A percentile compares a stretch with the other conserved stretches of the same genome.
Evolutionary conservation across 495 filamentous ascomycete species (phyloP).

Genomic region (Penicillium herquei): DNA sequence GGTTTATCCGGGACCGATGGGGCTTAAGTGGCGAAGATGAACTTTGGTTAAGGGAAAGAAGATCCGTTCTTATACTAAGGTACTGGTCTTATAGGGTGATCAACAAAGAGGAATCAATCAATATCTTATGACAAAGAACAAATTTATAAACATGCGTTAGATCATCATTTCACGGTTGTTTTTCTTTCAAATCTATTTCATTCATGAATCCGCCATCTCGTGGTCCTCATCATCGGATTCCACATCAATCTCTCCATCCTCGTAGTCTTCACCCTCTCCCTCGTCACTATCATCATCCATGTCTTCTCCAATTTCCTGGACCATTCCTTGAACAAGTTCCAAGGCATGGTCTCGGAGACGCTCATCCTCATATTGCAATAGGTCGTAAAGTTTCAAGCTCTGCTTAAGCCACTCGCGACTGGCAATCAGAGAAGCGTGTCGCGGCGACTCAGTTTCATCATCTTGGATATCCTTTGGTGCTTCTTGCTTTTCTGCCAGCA

Average conservation of each 20-base stretch:
- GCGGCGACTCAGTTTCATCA: constrained; percentile 31
- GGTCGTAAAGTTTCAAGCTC: constrained; percentile 46
- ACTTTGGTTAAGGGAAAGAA: constrained; percentile 5
- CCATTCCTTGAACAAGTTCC: constrained; percentile 58
- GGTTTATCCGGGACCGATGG: constrained; percentile 37
- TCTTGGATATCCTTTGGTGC: constrained; percentile 39
- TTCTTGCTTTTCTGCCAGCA: constrained; percentile 67
- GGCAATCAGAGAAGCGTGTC: constrained; percentile 40
- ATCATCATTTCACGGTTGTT: constrained; percentile 10
- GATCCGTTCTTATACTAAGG: constrained; percentile 19
- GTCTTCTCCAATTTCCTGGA: constrained; percentile 55
- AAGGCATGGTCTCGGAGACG: constrained; percentile 50
- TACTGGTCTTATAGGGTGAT: constrained; percentile 16
- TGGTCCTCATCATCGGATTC: constrained; percentile 45
- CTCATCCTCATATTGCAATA: constrained; percentile 53
- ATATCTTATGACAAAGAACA: neutral
- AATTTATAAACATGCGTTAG: constrained; percentile 2
- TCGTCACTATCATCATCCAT: constrained; percentile 50
- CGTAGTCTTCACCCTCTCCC: constrained; percentile 43
- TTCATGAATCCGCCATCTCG: constrained; percentile 49
- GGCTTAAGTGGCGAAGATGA: constrained; percentile 15
- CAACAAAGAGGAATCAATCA: constrained; percentile 23
- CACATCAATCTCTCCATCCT: constrained; percentile 37
- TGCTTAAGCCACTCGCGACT: constrained; percentile 56
- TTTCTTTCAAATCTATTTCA: constrained; percentile 12